These are phyloP conservation scores for Phlegmacium glaucopus DNA, from an alignment of 768 basidiomycete species.

Conservation along the genomic window DNA sequence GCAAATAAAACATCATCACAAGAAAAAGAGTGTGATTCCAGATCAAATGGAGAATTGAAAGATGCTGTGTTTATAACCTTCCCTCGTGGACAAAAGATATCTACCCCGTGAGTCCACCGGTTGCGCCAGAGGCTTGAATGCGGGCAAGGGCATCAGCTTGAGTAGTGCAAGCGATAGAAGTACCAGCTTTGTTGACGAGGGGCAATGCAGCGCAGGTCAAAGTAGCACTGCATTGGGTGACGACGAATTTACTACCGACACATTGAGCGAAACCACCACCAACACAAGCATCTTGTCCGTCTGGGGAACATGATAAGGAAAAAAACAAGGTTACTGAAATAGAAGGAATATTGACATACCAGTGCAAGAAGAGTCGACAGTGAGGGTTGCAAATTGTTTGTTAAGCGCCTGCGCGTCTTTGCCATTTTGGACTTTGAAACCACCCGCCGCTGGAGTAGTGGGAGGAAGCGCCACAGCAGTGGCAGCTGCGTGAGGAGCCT, in stretches of 20 bases:
- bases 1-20: too few relatives aligned
- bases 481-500: too few relatives aligned
- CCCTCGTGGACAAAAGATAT: background rate
- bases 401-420: conserved; percentile 49
- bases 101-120: conserved; percentile 38
- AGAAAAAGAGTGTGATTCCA: too few relatives aligned
- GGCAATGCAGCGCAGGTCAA: conserved; percentile 48
- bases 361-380: conserved; percentile 42
- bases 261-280: conserved; percentile 42
- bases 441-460: conserved; percentile 16
- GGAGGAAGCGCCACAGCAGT: too few relatives aligned
- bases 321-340: conserved; percentile 13
- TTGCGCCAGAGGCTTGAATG: conserved; percentile 40
- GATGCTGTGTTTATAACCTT: too few relatives aligned
- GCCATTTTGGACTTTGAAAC: conserved; percentile 35
- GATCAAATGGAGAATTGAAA: too few relatives aligned
- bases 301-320: conserved; percentile 22
- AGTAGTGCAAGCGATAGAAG: conserved; percentile 41
- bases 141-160: conserved; percentile 34
- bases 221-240: conserved; percentile 31
- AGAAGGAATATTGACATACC: conserved; percentile 11
- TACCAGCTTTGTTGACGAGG: conserved; percentile 43
- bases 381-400: conserved; percentile 47
- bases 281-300: conserved; percentile 38
- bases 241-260: conserved; percentile 33